Conservation (phyloP, 169 alveolate genomes). For the Eimeria maxima region DNA sequence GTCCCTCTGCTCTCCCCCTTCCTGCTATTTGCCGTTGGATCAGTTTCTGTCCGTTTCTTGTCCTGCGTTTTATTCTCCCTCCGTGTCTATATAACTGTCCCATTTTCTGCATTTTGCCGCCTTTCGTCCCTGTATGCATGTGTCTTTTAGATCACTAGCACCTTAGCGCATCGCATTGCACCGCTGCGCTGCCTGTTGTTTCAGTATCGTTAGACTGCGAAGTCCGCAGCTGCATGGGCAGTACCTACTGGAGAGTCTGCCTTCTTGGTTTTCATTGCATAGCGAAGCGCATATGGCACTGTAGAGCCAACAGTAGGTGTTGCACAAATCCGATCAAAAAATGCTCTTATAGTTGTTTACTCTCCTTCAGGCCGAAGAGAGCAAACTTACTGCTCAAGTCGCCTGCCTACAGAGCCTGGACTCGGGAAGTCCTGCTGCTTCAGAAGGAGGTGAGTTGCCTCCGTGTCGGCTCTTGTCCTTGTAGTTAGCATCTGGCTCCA, state of each 20-base stretch:
- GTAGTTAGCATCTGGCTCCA: neutral
- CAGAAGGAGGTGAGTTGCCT: slow-evolving; percentile 19
- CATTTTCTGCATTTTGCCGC: too few species aligned
- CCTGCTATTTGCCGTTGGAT: too few species aligned
- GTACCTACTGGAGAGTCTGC: neutral
- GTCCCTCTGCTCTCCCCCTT: too few species aligned
- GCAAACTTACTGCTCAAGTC: slow-evolving; percentile 78
- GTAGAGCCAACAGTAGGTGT: neutral
- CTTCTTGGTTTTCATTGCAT: neutral
- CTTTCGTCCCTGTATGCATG: too few species aligned
- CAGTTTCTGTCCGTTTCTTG: too few species aligned
- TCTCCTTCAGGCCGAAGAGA: slow-evolving; percentile 69
- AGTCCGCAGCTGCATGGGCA: neutral
- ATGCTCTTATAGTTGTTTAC: neutral
- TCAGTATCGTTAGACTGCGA: neutral
- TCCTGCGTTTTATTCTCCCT: too few species aligned
- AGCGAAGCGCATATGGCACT: too few species aligned
- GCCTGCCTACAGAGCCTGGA: slow-evolving; percentile 52
- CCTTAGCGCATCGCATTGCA: neutral
- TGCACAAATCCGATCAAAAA: neutral
- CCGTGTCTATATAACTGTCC: too few species aligned
- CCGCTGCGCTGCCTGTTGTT: neutral
- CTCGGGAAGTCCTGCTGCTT: neutral
- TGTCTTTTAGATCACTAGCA: neutral
- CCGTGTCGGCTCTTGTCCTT: neutral